Evolutionary conservation across 75 land plant species (phyloP).

Genomic region (Cryptomeria japonica): DNA sequence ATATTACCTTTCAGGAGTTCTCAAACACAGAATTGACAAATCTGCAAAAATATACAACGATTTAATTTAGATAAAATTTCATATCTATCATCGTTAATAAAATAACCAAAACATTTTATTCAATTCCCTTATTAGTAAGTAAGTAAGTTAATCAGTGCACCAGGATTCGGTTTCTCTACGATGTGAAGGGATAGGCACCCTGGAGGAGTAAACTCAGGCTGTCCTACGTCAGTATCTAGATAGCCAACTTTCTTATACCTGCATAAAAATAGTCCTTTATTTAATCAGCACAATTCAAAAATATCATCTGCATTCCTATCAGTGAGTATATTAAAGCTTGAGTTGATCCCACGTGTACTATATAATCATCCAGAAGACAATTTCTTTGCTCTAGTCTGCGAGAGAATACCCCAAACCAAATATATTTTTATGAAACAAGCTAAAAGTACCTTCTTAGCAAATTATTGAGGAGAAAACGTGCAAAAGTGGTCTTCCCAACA

Average conservation of each 20-base stretch:
- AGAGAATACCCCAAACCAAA: background rate
- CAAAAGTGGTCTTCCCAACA: conserved; percentile 89
- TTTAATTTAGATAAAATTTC: background rate
- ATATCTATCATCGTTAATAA: background rate
- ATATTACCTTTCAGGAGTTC: conserved; percentile 60
- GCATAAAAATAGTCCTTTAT: background rate
- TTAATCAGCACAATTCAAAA: background rate
- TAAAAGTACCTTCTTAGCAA: conserved; percentile 43
- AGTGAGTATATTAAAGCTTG: background rate
- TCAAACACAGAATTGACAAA: conserved; percentile 52
- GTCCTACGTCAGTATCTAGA: conserved; percentile 92
- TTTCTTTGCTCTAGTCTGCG: background rate
- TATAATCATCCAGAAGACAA: background rate
- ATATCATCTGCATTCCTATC: background rate
- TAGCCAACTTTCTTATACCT: conserved; percentile 77
- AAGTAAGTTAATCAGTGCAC: conserved; percentile 19
- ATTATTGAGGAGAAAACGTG: conserved; percentile 74
- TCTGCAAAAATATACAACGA: conserved; percentile 32
- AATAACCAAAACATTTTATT: background rate
- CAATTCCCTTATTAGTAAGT: background rate
- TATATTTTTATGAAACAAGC: background rate
- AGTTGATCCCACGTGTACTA: background rate
- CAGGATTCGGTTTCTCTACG: conserved; percentile 55
- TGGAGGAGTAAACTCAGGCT: conserved; percentile 83
- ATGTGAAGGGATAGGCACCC: conserved; percentile 80